Base-by-base conservation (phyloP, 1,284 basidiomycete genomes). In the Hemileia vastatrix region DNA sequence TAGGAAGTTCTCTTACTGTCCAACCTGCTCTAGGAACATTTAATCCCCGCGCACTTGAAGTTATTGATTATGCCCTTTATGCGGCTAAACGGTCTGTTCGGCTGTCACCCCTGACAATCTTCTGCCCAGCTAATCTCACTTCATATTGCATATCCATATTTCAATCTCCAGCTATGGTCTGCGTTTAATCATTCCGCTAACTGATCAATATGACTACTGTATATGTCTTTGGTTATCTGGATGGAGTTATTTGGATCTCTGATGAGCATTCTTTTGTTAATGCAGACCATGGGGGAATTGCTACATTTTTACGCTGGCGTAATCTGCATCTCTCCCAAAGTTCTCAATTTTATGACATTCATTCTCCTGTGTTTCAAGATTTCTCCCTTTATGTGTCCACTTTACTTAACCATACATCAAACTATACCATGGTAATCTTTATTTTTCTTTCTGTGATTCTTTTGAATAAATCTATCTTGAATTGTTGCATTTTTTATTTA, bases 11-110 rank as follows among this genome's bases (percentile, higher is more conserved):
- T 0, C 57, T 75, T 8, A 72, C 74, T 18, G 65, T 78, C 61
- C 71, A 74, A 57, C 75, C 76, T 18, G 66, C 68, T 2, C 66
- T 76, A 8, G 72, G 72, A 18, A 66, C 63, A 3, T 72, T 73
- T 65, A 78, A 77, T 58, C 68, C 75, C 44, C 60, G 57, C 1
- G 74, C 74, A 0, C 75, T 76, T 47, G 70, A 75, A 19, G 67
- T 71, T 0, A 71, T 78, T 45, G 77, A 77, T 57, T 77, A 72
- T 69, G 77, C 75, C 11, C 68, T 78, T 24, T 70, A 67, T 47
- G 76, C 73, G 0, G 77, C 77, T 3, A 50, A 64, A 51, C 55
- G 49, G 65, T 71, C 49, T 27, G 64, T 18, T 6, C 33, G 13
- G 2, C 2, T 18, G 8, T 19, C 8, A 18, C 19, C 9, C 43